Evolutionary conservation across 2,329 filamentous ascomycete species (phyloP), one percentile per base, ranked within the genome.

Genomic region (Blastomyces silverae): DNA sequence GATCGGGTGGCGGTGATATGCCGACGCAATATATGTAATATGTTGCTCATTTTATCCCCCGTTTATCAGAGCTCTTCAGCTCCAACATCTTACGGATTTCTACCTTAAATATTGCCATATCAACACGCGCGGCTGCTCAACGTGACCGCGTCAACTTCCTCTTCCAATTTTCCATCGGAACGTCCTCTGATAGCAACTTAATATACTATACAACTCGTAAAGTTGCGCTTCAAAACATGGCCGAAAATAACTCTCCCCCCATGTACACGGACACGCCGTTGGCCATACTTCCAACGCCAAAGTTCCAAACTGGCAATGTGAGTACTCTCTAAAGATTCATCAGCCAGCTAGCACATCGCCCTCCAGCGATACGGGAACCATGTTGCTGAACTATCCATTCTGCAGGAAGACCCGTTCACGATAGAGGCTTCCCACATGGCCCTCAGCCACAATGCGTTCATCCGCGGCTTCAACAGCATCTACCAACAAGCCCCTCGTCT

Each of bases 401-500:
- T 39, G 28, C n/a, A 37, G 56, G 39, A 39, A 44, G 34, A 22
- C 39, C 56, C 31, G 1, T 59, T 37, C 56, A 59, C 56, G 11
- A 53, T 53, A 25, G 50, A 53, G 50, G 50, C 50, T 17, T 53
- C 50, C 22, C 22, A 31, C 13, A 53, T 53, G 50, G 50, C 25
- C 7, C 50, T 53, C 13, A 53, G 50, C 13, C 50, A 53, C 25
- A 53, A 53, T 4, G 50, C 50, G 4, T 53, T 53, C 11, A 53
- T 53, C 50, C 50, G 50, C 50, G 50, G 50, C 13, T 53, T 53
- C 25, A 53, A 53, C 25, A 53, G 50, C 25, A 53, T 53, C 25
- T 53, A 53, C 25, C 50, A 53, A 13, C 50, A 53, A 4, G 50
- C 50, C 4, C 25, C 50, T 17, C 50, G 25, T 2, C 50, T 31